Base-by-base conservation (phyloP, 139 green algal genomes). In the Chlamydomonas asymmetrica region DNA sequence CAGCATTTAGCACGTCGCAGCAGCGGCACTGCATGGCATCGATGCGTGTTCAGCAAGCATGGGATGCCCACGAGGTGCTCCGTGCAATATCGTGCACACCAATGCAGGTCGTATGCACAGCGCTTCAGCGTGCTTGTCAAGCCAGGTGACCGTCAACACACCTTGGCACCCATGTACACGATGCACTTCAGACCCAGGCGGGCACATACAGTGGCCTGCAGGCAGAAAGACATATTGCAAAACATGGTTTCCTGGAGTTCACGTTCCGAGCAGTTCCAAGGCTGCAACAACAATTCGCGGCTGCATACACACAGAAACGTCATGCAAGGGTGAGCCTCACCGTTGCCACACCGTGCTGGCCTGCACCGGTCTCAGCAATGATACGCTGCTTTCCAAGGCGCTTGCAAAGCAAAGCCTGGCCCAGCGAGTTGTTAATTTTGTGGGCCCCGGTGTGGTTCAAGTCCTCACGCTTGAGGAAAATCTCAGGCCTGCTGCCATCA, bases 351-450 rank as follows among this genome's bases (percentile, higher is more conserved):
- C 96, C 96, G 79, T 99, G 96, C 91, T 99, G 96, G 3, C 96
- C 96, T 13, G 96, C 96, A 10, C 96, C 96, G 6, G 96, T 99
- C 87, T 99, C 96, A 22, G 96, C 96, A 65, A 99, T 98, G 82
- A 99, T 98, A 73, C 95, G 90, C 80, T 95, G 85, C 88, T 99
- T 99, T 66, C 88, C 88, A 89, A 98, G 94, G 37, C 91, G 88
- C 78, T 94, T 91, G 89, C 91, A 97, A 67, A 98, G 85, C 71
- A 98, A 78, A 22, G 89, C 94, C 87, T 99, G 96, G 0, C 96
- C 96, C 13, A 99, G 83, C 2, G 94, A 96, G 84, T 99, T 99
- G 89, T 99, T 99, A 87, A 99, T 99, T 86, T 99, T 99, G 84
- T 99, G 96, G 2, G 96, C 96, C 32, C 96, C 96, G 0, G 96